Conservation (phyloP, 2,329 filamentous ascomycete genomes). For the Paraphoma chrysanthemicola region DNA sequence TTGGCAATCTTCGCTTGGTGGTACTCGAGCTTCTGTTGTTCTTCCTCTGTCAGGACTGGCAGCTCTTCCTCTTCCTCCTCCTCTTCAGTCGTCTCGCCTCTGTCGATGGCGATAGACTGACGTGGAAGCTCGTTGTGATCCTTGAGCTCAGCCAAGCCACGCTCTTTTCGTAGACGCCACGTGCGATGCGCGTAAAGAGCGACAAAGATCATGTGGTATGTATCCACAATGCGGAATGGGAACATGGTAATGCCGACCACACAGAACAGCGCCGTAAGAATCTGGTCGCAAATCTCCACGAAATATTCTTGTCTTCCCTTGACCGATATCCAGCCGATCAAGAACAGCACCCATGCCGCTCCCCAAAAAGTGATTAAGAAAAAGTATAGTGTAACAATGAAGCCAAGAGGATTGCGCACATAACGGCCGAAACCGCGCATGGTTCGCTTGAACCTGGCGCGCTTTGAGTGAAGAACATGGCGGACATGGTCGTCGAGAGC, state of each 20-base stretch:
- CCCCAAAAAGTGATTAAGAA: conserved; percentile 86
- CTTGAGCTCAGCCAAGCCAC: conserved; percentile 65
- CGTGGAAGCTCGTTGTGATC: conserved; percentile 73
- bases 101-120: conserved; percentile 50
- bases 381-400: conserved; percentile 86
- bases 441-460: conserved; percentile 77
- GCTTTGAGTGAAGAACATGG: conserved; percentile 83
- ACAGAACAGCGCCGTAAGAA: conserved; percentile 68
- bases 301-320: conserved; percentile 71
- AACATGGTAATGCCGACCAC: conserved; percentile 68
- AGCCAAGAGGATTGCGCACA: conserved; percentile 73
- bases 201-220: conserved; percentile 86
- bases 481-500: conserved; percentile 85
- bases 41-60: conserved; percentile 67
- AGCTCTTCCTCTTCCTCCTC: conserved; percentile 22
- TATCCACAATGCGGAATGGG: conserved; percentile 78
- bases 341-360: conserved; percentile 84
- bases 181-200: conserved; percentile 72
- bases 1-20: conserved; percentile 81
- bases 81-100: conserved; percentile 36
- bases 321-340: conserved; percentile 88
- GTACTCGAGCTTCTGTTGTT: conserved; percentile 74
- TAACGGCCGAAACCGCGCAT: conserved; percentile 85
- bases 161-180: conserved; percentile 69
- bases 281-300: conserved; percentile 62